Evolutionary conservation across 148 eudicot genomes (phyloP).

Genomic region (Camellia granthamiana): DNA sequence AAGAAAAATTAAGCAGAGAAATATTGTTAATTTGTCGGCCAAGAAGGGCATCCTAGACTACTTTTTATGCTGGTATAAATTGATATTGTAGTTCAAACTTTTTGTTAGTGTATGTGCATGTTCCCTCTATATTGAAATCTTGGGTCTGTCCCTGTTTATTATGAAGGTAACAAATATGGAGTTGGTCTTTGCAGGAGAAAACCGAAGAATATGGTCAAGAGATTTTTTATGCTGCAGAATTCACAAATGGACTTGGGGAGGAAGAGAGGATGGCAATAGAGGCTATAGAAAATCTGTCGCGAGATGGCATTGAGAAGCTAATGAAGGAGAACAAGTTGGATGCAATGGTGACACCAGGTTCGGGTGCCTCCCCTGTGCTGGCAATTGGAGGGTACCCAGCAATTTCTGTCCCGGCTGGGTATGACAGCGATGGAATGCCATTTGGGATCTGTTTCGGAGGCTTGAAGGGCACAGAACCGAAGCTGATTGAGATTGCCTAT

Average conservation of each 20-base stretch:
- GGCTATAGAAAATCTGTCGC: conserved; percentile 7
- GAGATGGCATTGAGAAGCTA: conserved; percentile 34
- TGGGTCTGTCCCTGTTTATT: background rate
- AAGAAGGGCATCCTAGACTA: too few relatives aligned
- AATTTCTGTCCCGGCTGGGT: conserved; percentile 44
- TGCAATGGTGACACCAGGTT: conserved; percentile 33
- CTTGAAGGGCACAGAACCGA: conserved; percentile 31
- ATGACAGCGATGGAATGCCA: conserved; percentile 32
- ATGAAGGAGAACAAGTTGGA: conserved; percentile 34
- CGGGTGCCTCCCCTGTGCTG: conserved; percentile 19
- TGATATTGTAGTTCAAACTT: background rate
- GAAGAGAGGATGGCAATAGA: conserved; percentile 18
- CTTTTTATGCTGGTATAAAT: too few relatives aligned
- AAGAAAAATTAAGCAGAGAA: too few relatives aligned
- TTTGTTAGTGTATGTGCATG: background rate
- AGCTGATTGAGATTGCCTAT: conserved; percentile 42
- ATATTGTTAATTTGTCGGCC: too few relatives aligned
- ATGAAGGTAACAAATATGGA: background rate
- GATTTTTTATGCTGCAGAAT: conserved; percentile 27
- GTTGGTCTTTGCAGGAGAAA: conserved; percentile 27
- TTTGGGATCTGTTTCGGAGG: conserved; percentile 44
- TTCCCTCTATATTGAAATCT: background rate
- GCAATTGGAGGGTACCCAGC: conserved; percentile 52
- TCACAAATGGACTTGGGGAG: conserved; percentile 36
- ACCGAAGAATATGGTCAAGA: conserved; percentile 29